These are phyloP conservation scores for Pythium chondricola DNA, from an alignment of 352 stramenopile species.

Conservation along the genomic window DNA sequence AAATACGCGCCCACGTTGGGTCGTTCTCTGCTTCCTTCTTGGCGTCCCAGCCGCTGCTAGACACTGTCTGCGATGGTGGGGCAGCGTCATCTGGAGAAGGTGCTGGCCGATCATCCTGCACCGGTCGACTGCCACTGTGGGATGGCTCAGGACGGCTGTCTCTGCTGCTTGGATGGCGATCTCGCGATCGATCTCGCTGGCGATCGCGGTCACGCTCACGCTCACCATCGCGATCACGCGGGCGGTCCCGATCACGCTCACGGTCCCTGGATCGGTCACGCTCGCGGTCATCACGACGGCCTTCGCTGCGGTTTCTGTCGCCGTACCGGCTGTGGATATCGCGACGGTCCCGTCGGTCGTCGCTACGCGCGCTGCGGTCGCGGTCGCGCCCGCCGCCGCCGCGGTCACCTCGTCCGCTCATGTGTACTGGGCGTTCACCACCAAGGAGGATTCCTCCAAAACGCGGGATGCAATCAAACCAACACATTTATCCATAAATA, in stretches of 20 bases:
- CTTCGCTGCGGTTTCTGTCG: conserved; percentile 9
- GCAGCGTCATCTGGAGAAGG: conserved; percentile 6
- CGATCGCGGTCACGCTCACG: conserved; percentile 17
- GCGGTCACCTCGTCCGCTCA: conserved; percentile 30
- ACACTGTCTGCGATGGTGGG: background rate
- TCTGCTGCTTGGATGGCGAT: conserved; percentile 11
- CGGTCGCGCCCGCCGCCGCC: conserved; percentile 19
- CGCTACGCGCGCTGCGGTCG: conserved; percentile 3
- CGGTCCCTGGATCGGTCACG: too few species aligned
- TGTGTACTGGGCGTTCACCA: too few species aligned
- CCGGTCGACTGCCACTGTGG: conserved; percentile 18
- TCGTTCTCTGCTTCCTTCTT: conserved; percentile 76
- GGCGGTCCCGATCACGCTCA: background rate
- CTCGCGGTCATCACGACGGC: conserved; percentile 11
- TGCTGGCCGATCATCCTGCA: conserved; percentile 5
- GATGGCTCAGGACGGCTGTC: background rate
- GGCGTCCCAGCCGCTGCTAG: conserved; percentile 54
- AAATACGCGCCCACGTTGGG: conserved; percentile 79
- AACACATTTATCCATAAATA: too few species aligned
- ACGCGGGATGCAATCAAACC: too few species aligned
- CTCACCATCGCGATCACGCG: too few species aligned
- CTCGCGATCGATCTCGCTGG: conserved; percentile 26
- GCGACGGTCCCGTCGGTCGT: conserved; percentile 11
- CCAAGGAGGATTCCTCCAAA: too few species aligned
- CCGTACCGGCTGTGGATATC: conserved; percentile 18